Evolutionary conservation across 208 protist genomes (phyloP).

Genomic region (Crithidia sp.): DNA sequence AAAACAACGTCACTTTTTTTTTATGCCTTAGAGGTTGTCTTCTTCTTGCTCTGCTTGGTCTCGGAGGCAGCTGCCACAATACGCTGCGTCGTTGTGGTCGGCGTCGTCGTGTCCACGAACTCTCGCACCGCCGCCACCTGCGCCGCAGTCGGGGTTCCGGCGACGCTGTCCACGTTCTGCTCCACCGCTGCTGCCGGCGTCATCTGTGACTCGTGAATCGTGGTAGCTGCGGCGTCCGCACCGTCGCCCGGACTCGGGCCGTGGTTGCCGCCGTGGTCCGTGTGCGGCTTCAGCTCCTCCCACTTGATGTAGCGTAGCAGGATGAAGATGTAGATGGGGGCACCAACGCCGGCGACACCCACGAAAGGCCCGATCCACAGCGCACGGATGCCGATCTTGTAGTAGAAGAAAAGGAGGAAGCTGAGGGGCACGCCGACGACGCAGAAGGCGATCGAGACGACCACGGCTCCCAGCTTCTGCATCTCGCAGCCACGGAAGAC

Average conservation of each 20-base stretch:
- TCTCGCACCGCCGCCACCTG: constrained; percentile 21
- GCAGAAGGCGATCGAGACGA: constrained; percentile 69
- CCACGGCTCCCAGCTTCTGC: constrained; percentile 67
- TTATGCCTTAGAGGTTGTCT: background rate
- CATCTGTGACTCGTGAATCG: background rate
- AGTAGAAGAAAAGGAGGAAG: constrained; percentile 82
- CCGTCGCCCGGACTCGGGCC: background rate
- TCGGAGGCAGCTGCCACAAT: background rate
- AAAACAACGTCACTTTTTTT: background rate
- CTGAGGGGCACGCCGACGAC: constrained; percentile 68
- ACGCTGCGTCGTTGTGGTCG: constrained; percentile 1
- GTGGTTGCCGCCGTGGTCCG: constrained; percentile 21
- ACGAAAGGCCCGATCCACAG: constrained; percentile 81
- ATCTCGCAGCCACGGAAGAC: constrained; percentile 77
- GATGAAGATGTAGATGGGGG: constrained; percentile 71
- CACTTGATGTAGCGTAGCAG: constrained; percentile 79
- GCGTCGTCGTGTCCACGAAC: constrained; percentile 14
- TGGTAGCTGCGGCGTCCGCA: background rate
- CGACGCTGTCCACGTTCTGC: constrained; percentile 1
- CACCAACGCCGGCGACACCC: constrained; percentile 51
- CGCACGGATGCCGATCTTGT: constrained; percentile 67
- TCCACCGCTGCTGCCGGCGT: background rate
- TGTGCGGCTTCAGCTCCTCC: constrained; percentile 62
- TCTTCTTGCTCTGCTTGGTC: background rate
- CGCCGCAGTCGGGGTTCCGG: constrained; percentile 1